Percentiles rank a stretch among this genome's conserved stretches.
phyloP scores from a whole-genome alignment of 75 land plant genomes.

The Cunninghamia lanceolata region DNA sequence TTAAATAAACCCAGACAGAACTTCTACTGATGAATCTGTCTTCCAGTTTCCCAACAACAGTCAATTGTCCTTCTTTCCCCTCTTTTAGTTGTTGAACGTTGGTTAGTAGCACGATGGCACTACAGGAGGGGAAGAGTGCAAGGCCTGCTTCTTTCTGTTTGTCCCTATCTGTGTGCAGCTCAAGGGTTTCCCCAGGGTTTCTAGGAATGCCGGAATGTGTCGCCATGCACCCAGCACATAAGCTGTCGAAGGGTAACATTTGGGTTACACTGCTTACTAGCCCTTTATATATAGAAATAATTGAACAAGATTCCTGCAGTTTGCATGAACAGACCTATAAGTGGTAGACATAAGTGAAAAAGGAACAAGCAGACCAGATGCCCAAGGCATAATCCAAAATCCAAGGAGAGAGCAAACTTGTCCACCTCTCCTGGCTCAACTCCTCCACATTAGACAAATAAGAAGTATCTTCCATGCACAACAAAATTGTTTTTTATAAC shows the following conservation, averaged over 20 bases:
- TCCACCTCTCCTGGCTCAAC: not conserved
- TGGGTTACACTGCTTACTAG: not conserved
- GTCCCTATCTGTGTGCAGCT: not conserved
- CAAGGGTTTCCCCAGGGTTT: not conserved
- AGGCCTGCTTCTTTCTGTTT: not conserved
- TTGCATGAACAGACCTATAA: not conserved
- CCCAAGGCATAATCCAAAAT: not conserved
- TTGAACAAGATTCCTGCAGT: not conserved
- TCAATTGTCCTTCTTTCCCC: not conserved
- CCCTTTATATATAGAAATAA: not conserved
- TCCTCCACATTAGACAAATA: not conserved
- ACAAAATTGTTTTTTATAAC: not conserved
- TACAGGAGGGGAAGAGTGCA: too few relatives aligned
- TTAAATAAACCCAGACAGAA: not conserved
- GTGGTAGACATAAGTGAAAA: not conserved
- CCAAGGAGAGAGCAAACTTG: not conserved
- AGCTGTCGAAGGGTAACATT: not conserved
- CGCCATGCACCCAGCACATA: not conserved
- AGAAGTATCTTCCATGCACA: not conserved
- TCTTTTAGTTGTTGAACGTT: not conserved
- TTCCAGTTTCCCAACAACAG: not conserved
- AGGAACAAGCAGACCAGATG: not conserved
- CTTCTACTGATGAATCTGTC: not conserved
- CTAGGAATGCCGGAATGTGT: not conserved
- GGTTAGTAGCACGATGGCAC: too few relatives aligned